Evolutionary conservation across 108 stramenopile species (phyloP).

Genomic region (Cyclotella sp.): DNA sequence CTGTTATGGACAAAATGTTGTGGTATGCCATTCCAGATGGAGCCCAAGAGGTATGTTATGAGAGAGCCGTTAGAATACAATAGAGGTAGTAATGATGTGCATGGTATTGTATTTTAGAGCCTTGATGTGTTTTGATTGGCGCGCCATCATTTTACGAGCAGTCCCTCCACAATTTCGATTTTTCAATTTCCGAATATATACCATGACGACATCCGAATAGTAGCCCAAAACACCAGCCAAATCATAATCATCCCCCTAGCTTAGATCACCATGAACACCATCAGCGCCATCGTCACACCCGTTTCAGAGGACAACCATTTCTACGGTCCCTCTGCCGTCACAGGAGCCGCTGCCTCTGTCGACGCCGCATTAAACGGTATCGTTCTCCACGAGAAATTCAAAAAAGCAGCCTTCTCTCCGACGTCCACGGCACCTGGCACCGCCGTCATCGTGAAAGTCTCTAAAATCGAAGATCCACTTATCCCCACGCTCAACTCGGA

Average conservation of each 20-base stretch:
- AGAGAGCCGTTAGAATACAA: too few species aligned
- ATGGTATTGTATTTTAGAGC: too few species aligned
- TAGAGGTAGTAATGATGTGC: too few species aligned
- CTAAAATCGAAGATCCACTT: background rate
- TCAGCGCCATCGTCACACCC: conserved; percentile 37
- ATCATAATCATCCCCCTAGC: background rate
- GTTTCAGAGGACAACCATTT: conserved; percentile 19
- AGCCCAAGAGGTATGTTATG: too few species aligned
- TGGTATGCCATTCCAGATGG: too few species aligned
- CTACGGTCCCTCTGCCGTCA: background rate
- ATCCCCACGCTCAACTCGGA: background rate
- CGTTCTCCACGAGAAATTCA: conserved; percentile 15
- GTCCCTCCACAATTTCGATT: too few species aligned
- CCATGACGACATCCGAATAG: too few species aligned
- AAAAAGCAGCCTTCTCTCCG: conserved; percentile 17
- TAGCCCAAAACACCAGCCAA: background rate
- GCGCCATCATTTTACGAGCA: too few species aligned
- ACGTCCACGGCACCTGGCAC: background rate
- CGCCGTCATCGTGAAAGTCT: background rate
- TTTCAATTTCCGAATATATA: too few species aligned
- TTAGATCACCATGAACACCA: background rate
- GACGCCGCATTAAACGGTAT: background rate
- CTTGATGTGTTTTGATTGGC: too few species aligned
- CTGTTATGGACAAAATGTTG: too few species aligned
- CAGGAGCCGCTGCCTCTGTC: conserved; percentile 4